Percentiles rank a stretch among this genome's conserved stretches.
These are phyloP conservation scores for Cryphonectria parasitica DNA, from an alignment of 2,329 filamentous ascomycete species.

Conservation along the genomic window DNA sequence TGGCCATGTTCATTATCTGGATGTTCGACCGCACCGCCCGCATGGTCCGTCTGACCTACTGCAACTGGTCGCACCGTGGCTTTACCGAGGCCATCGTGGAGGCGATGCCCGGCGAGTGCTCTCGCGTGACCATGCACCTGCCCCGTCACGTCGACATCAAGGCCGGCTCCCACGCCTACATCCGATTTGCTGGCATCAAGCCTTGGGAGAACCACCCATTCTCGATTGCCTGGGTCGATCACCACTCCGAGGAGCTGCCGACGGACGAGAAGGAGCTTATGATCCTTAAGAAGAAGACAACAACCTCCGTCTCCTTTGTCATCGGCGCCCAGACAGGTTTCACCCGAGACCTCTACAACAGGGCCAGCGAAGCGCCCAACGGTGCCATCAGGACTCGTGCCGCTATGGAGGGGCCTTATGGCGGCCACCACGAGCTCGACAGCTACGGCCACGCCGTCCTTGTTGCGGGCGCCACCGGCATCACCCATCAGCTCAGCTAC, in stretches of 20 bases:
- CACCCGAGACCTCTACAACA: constrained; percentile 79
- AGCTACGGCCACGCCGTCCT: constrained; percentile 92
- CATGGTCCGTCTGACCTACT: constrained; percentile 64
- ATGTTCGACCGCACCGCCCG: constrained; percentile 69
- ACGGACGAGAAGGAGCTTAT: constrained; percentile 46
- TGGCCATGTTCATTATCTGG: constrained; percentile 79
- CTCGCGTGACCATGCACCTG: constrained; percentile 70
- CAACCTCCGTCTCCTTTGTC: constrained; percentile 73
- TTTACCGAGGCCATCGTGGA: constrained; percentile 70
- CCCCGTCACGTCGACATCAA: constrained; percentile 68
- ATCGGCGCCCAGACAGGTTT: constrained; percentile 87
- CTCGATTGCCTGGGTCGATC: constrained; percentile 74
- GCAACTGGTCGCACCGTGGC: constrained; percentile 64
- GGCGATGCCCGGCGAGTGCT: constrained; percentile 69
- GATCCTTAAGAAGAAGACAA: constrained; percentile 39
- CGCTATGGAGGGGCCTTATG: constrained; percentile 88
- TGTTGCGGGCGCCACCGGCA: constrained; percentile 90
- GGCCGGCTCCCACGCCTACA: constrained; percentile 75
- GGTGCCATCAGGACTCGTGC: constrained; percentile 67
- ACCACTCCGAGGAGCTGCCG: constrained; percentile 48
- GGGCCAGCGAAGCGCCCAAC: constrained; percentile 58
- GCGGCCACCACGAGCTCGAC: constrained; percentile 79
- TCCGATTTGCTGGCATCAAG: constrained; percentile 69
- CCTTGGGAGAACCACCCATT: constrained; percentile 79
- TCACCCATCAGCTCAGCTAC: constrained; percentile 93